Percentiles rank a stretch among this genome's conserved stretches.
phyloP scores from a whole-genome alignment of 306 rosid genomes.

The Begonia loranthoides region DNA sequence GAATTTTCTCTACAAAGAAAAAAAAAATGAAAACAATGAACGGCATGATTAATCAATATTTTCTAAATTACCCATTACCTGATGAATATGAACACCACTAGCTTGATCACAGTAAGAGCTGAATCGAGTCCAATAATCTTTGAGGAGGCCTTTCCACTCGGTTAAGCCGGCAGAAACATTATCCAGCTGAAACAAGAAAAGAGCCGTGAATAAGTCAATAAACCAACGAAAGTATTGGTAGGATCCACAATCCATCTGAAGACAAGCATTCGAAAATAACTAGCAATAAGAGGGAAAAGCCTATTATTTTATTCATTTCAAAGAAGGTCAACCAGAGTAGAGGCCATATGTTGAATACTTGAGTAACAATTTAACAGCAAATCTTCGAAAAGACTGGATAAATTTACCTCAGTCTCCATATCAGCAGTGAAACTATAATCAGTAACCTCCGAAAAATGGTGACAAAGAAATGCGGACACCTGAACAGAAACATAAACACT shows the following conservation, averaged over 20 bases:
- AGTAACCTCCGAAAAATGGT: slow-evolving; percentile 89
- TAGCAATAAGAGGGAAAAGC: not conserved
- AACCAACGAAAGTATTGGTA: slow-evolving; percentile 4
- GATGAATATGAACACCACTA: slow-evolving; percentile 62
- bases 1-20: not conserved
- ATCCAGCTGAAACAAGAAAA: slow-evolving; percentile 56
- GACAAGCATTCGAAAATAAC: no score
- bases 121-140: slow-evolving; percentile 91
- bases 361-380: not conserved
- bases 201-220: slow-evolving; percentile 1
- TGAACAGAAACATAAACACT: slow-evolving; percentile 19
- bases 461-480: slow-evolving; percentile 92
- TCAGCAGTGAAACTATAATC: slow-evolving; percentile 95
- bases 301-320: no score
- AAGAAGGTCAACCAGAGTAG: no score
- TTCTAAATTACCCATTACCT: slow-evolving; percentile 24
- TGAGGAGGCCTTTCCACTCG: slow-evolving; percentile 96
- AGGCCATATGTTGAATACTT: not conserved
- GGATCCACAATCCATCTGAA: not conserved
- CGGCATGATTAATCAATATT: not conserved
- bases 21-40: slow-evolving; percentile 4
- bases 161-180: slow-evolving; percentile 93
- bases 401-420: slow-evolving; percentile 89
- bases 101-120: slow-evolving; percentile 68
- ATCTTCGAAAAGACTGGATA: not conserved